Evolutionary conservation across 2,329 filamentous ascomycete genomes (phyloP), one percentile per base, ranked within the genome.

Genomic region (Aspergillus ruber): DNA sequence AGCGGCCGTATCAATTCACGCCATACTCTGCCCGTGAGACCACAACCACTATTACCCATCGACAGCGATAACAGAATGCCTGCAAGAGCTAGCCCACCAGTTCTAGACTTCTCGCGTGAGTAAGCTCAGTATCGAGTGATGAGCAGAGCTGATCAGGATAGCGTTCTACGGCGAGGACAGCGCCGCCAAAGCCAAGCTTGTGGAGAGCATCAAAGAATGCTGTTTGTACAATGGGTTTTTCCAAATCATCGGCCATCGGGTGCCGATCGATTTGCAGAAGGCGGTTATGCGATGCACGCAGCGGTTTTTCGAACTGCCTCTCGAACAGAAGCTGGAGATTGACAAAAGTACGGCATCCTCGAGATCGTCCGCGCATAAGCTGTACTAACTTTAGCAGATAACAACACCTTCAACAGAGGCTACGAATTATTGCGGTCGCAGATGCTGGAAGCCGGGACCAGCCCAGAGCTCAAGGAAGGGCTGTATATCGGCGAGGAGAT

Each of bases 401-500:
- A 54, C 29, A 73, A 69, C 43, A 63, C 61, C 2, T 71, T 64
- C 57, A 69, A 73, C 53, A 66, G 71, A 25, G 71, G 71, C 43
- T 74, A 74, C 53, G 71, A 74, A 48, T 56, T 68, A 21, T 57
- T 73, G 13, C 63, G 65, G 17, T 70, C 66, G 5, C 71, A 74
- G 48, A 70, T 72, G 46, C 59, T 73, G 8, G 70, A 74, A 55
- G 56, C 59, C 29, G 70, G 69, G 23, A 69, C 68, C 18, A 58
- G 64, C 3, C 70, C 70, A 2, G 71, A 75, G 27, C 59, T 72
- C 3, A 74, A 74, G 50, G 71, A 73, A 49, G 71, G 70, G 1
- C 66, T 68, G 25, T 72, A 70, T 53, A 68, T 74, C 27, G 69
- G 70, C 47, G 65, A 69, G 40, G 70, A 74, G 42, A 67, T 73